Base-by-base conservation (phyloP, 345 rosid species). In the Turritis glabra region DNA sequence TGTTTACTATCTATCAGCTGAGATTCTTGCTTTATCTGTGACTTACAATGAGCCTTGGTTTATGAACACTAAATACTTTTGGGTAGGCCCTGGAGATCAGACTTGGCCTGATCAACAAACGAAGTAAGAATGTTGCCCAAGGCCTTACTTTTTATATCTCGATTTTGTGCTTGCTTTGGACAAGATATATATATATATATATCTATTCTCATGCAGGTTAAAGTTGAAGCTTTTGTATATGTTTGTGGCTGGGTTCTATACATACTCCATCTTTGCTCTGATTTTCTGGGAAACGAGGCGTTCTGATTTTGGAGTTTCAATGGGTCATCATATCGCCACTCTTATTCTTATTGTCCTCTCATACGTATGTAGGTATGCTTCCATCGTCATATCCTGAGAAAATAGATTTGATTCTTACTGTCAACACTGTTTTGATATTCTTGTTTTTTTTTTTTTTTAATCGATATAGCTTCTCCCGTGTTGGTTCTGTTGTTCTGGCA, bases 261-360 rank as follows among this genome's bases (percentile, higher is more conserved):
- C 85, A 29, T 93, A 90, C 73, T 88, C 93, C 9, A 75, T 88
- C 55, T 88, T 89, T 62, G 94, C 98, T 77, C 67, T 93, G 83
- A 38, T 89, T 7, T 88, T 90, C 44, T 93, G 96, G 98, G 98
- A 93, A 73, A 90, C 96, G 0, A 85, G 90, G 74, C 88, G 94
- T 55, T 83, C 85, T 3, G 96, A 89, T 78, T 87, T 89, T 67
- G 68, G 67, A 21, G 85, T 89, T 61, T 86, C 96, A 47, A 89
- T 90, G 97, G 80, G 77, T 61, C 97, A 90, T 83, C 96, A 90
- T 67, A 60, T 93, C 11, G 82, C 86, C 10, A 81, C 86, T 21
- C 67, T 85, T 15, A 46, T 74, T 59, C 98, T 90, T 58, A 74
- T 88, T 25, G 79, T 79, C 19, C 73, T 87, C 64, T 93, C 98